Evolutionary conservation across 2,329 filamentous ascomycete species (phyloP), one percentile per base, ranked within the genome.

Genomic region (Fusarium cicatricum): DNA sequence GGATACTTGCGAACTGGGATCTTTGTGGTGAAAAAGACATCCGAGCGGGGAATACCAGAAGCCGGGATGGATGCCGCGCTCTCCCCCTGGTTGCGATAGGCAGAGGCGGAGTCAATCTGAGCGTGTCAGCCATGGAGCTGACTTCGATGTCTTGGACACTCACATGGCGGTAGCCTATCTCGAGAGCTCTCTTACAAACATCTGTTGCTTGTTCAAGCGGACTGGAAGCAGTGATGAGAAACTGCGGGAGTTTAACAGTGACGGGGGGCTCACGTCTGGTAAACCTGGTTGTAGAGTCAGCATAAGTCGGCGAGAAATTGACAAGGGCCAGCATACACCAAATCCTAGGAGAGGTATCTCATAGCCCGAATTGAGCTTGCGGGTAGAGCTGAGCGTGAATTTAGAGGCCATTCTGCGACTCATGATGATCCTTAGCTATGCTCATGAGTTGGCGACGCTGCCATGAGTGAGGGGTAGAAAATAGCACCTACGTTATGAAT

Each of bases 1-100:
- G 73, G 73, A 44, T 68, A 60, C 32, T 67, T 67, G 5, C 71
- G 66, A n/a, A 71, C 62, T n/a, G 80, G 80, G 15, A 85, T 75
- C 70, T 85, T 85, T 62, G 81, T 80, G 29, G 82, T 85, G 74
- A 83, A 84, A 75, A 82, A 85, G 70, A 85, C 72, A 2, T 82
- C 73, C 23, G 75, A 74, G 41, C 82, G 77, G 7, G 79, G 72
- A 5, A 82, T 51, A 16, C 72, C 74, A 37, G 76, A 73, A 7
- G 72, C 70, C 4, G 74, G 67, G 52, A 85, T 78, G 31, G 77
- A 77, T 7, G 74, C 72, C n/a, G 78, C 82, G 46, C 77, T 78
- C 10, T 75, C 75, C 11, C 75, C 78, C 61, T 85, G 82, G 66
- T 85, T 85, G 34, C 68, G 69, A 69, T 85, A 85, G 9, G 70